These are phyloP conservation scores for Pseudocercospora musae DNA, from an alignment of 2,329 filamentous ascomycete species.

Conservation along the genomic window DNA sequence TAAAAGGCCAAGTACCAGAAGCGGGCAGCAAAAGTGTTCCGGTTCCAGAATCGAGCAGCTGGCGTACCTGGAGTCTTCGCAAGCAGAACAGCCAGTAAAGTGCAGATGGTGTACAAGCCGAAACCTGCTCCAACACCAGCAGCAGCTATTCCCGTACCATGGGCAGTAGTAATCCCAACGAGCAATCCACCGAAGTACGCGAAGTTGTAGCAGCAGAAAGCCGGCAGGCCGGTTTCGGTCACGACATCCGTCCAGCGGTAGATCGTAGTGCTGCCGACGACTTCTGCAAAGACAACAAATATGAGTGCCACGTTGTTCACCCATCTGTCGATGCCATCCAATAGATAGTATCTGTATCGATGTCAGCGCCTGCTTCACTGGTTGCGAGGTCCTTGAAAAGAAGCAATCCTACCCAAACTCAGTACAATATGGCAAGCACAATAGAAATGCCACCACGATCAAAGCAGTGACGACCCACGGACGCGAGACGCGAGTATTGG, in stretches of 20 bases:
- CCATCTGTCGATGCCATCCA: not conserved
- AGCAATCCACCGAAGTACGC: not conserved
- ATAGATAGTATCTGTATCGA: not conserved
- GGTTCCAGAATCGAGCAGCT: not conserved
- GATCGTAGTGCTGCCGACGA: not conserved
- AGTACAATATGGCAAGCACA: not conserved
- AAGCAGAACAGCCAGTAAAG: not conserved
- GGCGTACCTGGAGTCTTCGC: not conserved
- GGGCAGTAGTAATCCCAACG: not conserved
- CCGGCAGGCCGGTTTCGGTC: not conserved
- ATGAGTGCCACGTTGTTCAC: not conserved
- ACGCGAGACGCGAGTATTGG: not conserved
- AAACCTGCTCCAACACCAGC: not conserved
- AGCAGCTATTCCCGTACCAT: not conserved
- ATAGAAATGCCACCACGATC: not conserved
- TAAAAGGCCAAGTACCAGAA: not conserved
- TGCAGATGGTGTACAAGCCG: not conserved
- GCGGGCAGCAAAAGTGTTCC: not conserved
- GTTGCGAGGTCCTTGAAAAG: not conserved
- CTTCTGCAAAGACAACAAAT: not conserved
- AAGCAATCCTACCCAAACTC: not conserved
- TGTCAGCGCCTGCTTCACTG: not conserved
- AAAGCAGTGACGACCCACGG: not conserved
- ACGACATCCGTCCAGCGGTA: not conserved
- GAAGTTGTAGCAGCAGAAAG: not conserved